Base-by-base conservation (phyloP, 805 yeast species). In the Candida maltosa region DNA sequence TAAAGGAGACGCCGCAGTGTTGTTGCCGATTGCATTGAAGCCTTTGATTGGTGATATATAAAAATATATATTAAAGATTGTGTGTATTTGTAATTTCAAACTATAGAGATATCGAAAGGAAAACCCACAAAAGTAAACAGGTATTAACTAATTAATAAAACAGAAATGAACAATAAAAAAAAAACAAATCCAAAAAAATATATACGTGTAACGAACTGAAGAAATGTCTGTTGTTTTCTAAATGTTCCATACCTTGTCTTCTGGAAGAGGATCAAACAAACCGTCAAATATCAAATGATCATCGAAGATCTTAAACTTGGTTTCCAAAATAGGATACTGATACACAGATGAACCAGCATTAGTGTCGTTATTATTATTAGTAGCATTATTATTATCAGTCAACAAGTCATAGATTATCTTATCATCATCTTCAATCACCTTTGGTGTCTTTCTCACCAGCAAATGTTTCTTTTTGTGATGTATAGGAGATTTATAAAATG, bases 1-100 rank as follows among this genome's bases (percentile, higher is more conserved):
- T 50, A 56, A 68, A 36, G 96, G 96, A 1, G 93, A 87, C 52
- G 89, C 94, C 1, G 80, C 89, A 1, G 73, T 73, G 32, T 65
- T 76, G 60, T 62, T 87, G 14, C 94, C 94, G 0, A 32, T 54
- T 17, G 88, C 87, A 3, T 60, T 87, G 36, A 76, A 69, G 46
- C 87, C 83, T 3, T 38, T 70, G 21, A 46, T 62, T 15, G 53
- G 54, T 11, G 49, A 48, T 22, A 12, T 22, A 22, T 22, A 22
- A 22, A 22, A 11, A 12, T 22, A 22, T 22, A 22, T 11, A 22
- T 22, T 11, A 12, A 12, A 22, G n/a, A n/a, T n/a, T n/a, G n/a
- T n/a, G n/a, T n/a, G n/a, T n/a, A n/a, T n/a, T n/a, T n/a, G n/a
- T n/a, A n/a, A n/a, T n/a, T n/a, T n/a, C n/a, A n/a, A n/a, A n/a